phyloP scores from a whole-genome alignment of 192 early-diverging fungal genomes.

The Martensiomyces pterosporus region DNA sequence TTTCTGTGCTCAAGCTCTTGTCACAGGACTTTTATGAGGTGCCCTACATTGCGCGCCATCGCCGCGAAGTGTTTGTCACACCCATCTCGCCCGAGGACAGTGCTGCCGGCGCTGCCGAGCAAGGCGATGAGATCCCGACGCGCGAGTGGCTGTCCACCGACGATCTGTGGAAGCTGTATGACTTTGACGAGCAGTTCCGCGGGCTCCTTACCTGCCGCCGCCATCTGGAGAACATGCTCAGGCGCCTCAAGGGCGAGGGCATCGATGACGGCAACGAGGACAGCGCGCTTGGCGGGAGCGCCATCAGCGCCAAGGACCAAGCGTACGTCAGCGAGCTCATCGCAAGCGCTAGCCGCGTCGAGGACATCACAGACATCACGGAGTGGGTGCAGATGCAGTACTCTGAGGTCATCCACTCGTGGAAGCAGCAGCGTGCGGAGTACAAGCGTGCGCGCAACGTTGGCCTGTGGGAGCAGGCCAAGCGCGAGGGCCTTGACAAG shows the following conservation, averaged over 20 bases:
- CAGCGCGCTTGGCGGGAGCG: not conserved
- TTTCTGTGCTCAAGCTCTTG: constrained; percentile 66
- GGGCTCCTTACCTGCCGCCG: constrained; percentile 63
- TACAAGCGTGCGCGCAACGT: constrained; percentile 41
- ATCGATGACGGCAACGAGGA: constrained; percentile 10
- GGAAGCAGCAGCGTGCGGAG: constrained; percentile 14
- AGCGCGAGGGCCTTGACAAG: constrained; percentile 38
- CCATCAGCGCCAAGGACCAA: constrained; percentile 13
- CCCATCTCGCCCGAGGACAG: constrained; percentile 4
- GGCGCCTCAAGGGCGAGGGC: constrained; percentile 43
- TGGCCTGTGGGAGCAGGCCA: constrained; percentile 36
- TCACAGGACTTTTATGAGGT: constrained; percentile 82
- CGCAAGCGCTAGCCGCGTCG: constrained; percentile 37
- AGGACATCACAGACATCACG: constrained; percentile 60
- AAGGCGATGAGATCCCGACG: constrained; percentile 22
- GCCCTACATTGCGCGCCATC: constrained; percentile 82
- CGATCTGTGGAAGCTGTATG: constrained; percentile 88
- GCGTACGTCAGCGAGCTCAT: constrained; percentile 23
- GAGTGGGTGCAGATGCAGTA: constrained; percentile 64
- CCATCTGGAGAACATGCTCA: constrained; percentile 48
- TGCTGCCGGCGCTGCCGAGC: constrained; percentile 6
- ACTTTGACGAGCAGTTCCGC: constrained; percentile 74
- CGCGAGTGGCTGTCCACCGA: constrained; percentile 59
- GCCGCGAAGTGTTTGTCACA: constrained; percentile 79
- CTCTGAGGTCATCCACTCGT: constrained; percentile 28